These are phyloP conservation scores for Sabuloglossum arenarium DNA, from an alignment of 495 filamentous ascomycete species.

Conservation along the genomic window DNA sequence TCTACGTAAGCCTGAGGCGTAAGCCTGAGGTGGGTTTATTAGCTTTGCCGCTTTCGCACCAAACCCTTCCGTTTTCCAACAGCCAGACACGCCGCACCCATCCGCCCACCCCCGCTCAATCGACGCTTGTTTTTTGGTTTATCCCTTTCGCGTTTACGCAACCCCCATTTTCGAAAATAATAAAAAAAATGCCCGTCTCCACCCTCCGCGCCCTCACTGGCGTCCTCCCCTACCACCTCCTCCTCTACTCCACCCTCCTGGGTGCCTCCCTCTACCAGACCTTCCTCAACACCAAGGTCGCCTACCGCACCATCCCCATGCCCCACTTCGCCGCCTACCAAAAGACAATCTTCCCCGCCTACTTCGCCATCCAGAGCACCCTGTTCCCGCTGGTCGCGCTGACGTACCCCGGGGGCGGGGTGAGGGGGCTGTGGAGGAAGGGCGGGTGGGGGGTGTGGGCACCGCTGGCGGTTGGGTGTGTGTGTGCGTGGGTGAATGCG, in stretches of 20 bases:
- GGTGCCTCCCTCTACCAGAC: constrained; percentile 30
- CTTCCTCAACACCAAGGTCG: constrained; percentile 32
- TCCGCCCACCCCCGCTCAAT: too few species aligned
- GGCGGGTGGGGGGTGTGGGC: constrained; percentile 16
- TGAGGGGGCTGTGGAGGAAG: constrained; percentile 11
- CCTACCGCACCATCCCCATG: constrained; percentile 23
- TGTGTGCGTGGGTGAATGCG: constrained; percentile 26
- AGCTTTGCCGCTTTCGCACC: too few species aligned
- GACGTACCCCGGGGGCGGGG: constrained; percentile 25
- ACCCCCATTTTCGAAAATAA: too few species aligned
- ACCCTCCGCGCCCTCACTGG: neutral
- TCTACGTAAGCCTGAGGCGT: too few species aligned
- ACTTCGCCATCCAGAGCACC: constrained; percentile 26
- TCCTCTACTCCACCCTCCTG: constrained; percentile 30
- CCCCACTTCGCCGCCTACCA: constrained; percentile 28
- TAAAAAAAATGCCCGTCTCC: neutral
- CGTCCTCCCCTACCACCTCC: constrained; percentile 23
- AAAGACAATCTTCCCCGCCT: constrained; percentile 31
- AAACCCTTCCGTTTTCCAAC: too few species aligned
- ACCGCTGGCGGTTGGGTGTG: constrained; percentile 20
- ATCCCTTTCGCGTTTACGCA: too few species aligned
- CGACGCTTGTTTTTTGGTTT: too few species aligned
- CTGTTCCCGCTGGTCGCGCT: constrained; percentile 23
- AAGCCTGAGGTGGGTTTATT: too few species aligned
- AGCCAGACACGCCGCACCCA: too few species aligned